Evolutionary conservation across 163 green algal genomes (phyloP), one percentile per base, ranked within the genome.

Genomic region (Scenedesmus sp.): DNA sequence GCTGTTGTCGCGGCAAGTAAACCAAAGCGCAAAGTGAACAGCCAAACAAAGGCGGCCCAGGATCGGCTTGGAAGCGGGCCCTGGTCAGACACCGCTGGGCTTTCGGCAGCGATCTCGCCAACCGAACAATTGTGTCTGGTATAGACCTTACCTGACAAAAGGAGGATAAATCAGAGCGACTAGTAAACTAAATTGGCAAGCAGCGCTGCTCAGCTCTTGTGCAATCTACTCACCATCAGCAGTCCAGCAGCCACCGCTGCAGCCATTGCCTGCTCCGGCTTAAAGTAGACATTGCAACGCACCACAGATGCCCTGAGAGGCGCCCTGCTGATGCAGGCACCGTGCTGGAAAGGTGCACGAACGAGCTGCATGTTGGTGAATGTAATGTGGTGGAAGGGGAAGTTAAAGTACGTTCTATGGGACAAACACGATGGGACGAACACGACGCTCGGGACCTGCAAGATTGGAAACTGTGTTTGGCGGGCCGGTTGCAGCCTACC

Each of bases 211-310:
- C 65, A 40, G 65, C 65, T 40, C 20, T 1, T 10, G 7, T 22
- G 65, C 1, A 76, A 30, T 56, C 24, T 22, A 89, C 84, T 35
- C 70, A 90, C 85, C 85, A 90, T 37, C 56, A 88, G 42, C 56
- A 88, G 22, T 20, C 22, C 56, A 35, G 53, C 83, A 15, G 56
- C 83, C 18, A 80, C 26, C 16, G 84, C 42, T 18, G 46, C 85
- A 46, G 70, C 68, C 70, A 90, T 24, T 30, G 33, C 13, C 16
- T 73, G 68, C 42, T 84, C 85, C 30, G 83, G 56, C 59, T 88
- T 88, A 1, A 88, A 59, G 3, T 53, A 78, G 3, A 51, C 82
- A 59, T 81, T 80, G 83, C 56, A 88, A 24, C 83, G 40, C 10
- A 87, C 82, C 6, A 87, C 35, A 33, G 40, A n/a, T n/a, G 82